Evolutionary conservation across 2,329 filamentous ascomycete genomes (phyloP), one percentile per base, ranked within the genome.

Genomic region (Microsporum canis): DNA sequence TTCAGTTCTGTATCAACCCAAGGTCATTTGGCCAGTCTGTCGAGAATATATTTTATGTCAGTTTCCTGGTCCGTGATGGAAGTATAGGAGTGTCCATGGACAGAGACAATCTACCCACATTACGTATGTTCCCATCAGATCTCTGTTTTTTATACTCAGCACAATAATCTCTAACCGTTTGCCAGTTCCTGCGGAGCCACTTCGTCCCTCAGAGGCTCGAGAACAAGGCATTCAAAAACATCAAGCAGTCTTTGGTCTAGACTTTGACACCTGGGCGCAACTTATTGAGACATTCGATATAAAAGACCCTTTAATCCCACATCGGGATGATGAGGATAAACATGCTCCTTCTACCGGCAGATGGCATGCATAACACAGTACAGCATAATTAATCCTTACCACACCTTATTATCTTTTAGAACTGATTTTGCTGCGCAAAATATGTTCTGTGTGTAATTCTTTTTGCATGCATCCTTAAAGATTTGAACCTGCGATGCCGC

Each of bases 21-120:
- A 78, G 78, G 43, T 95, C 90, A 0, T 99, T 97, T 68, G 89
- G 89, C 0, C 94, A 99, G 73, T 96, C 91, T 0, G 86, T 99
- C 5, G 94, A 99, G 72, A 99, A 99, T 68, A 79, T 99, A 68
- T 99, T 99, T 73, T 97, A 97, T 71, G 84, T 96, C 67, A 95
- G 89, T 71, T 99, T 99, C 70, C 77, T 99, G 63, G 90, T 97
- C 63, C 85, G 89, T 62, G 94, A 99, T 74, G 91, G 91, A 8
- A 84, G 82, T 63, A 83, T 91, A 4, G 84, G 84, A 38, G 80
- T 99, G n/a, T 79, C 83, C 2, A 82, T 84, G 61, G 91, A 96
- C 69, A 80, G 84, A 10, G 77, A 87, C 63, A 85, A 82, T 1
- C 76, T 96, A 47, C 91, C 91, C n/a, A 84, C 89, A 27, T 74